Evolutionary conservation across 2,329 filamentous ascomycete genomes (phyloP).

Genomic region (Fusarium sp.): DNA sequence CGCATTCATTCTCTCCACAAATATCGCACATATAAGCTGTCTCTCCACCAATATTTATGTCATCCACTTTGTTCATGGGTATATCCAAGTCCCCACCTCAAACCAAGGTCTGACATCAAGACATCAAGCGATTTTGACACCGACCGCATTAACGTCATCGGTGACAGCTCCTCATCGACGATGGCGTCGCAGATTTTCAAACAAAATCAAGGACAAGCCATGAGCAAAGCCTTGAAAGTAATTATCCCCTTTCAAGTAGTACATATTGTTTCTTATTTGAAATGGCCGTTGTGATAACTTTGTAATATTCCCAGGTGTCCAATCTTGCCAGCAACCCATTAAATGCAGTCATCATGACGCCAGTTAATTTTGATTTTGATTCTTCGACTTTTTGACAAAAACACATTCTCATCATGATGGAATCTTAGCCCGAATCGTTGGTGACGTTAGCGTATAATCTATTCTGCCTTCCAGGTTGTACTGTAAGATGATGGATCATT

Average conservation of each 20-base stretch:
- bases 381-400: constrained; percentile 4
- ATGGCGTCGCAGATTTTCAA: constrained; percentile 31
- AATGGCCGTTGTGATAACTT: background rate
- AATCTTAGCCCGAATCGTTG: background rate
- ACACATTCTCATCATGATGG: constrained; percentile 12
- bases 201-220: constrained; percentile 36
- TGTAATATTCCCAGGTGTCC: background rate
- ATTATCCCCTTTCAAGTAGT: constrained; percentile 1
- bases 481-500: constrained; percentile 4
- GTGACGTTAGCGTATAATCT: constrained; percentile 24
- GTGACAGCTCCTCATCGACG: constrained; percentile 25
- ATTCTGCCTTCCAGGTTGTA: background rate
- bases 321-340: background rate
- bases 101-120: constrained; percentile 30
- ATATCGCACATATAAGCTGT: background rate
- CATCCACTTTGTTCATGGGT: background rate
- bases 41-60: constrained; percentile 14
- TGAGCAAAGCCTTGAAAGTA: constrained; percentile 20
- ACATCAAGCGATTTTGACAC: constrained; percentile 23
- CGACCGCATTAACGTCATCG: constrained; percentile 33
- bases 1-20: background rate
- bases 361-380: background rate
- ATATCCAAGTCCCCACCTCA: constrained; percentile 18
- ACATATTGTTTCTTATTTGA: constrained; percentile 16
- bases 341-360: constrained; percentile 21